phyloP scores from a whole-genome alignment of 495 filamentous ascomycete genomes.

The Entonaema liquescens region DNA sequence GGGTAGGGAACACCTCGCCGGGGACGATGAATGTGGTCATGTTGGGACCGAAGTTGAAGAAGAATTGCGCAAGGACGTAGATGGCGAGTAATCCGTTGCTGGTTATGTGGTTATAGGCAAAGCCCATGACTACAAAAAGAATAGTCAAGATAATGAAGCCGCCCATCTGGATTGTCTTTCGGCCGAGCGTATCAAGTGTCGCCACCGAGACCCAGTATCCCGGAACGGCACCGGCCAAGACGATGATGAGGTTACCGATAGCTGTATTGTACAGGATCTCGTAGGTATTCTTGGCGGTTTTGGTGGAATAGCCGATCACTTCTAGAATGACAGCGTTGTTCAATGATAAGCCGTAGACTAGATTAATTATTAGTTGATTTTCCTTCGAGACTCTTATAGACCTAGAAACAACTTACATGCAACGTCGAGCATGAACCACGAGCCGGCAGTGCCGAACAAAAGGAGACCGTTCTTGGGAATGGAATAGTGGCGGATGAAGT shows the following conservation, averaged over 20 bases:
- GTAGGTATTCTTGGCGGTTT: conserved; percentile 64
- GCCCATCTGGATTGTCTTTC: conserved; percentile 80
- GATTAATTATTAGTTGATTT: not conserved
- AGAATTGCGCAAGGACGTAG: conserved; percentile 68
- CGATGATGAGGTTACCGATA: conserved; percentile 77
- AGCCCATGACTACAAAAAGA: conserved; percentile 80
- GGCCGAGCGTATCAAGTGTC: conserved; percentile 74
- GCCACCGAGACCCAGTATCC: conserved; percentile 81
- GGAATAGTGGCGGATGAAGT: conserved; percentile 70
- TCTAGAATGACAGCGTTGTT: conserved; percentile 75
- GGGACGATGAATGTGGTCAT: conserved; percentile 92
- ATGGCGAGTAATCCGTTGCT: conserved; percentile 74
- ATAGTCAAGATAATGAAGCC: conserved; percentile 76
- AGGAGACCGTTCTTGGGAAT: conserved; percentile 74
- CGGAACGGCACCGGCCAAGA: conserved; percentile 77
- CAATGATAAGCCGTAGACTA: conserved; percentile 74
- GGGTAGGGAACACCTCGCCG: conserved; percentile 88
- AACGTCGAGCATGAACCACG: conserved; percentile 81
- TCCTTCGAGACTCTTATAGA: not conserved
- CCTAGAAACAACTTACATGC: conserved; percentile 33
- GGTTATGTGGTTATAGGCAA: conserved; percentile 67
- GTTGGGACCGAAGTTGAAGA: conserved; percentile 91
- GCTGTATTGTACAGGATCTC: conserved; percentile 73
- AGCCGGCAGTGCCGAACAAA: conserved; percentile 78
- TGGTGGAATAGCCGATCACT: conserved; percentile 72